These are phyloP conservation scores for Mortierella alpina DNA, from an alignment of 192 early-diverging fungal species.

Conservation along the genomic window DNA sequence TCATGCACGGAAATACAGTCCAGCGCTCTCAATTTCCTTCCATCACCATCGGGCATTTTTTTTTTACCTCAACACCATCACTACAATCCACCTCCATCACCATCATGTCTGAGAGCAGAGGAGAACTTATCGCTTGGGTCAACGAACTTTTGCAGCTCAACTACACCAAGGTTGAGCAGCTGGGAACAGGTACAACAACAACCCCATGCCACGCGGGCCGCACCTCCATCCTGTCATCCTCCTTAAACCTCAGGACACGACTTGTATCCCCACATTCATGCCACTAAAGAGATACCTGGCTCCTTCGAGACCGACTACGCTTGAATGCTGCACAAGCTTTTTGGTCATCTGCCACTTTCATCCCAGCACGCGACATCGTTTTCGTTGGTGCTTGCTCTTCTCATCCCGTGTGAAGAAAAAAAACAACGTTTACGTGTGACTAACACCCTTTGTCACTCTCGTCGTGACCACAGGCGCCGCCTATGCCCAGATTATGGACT, in stretches of 20 bases:
- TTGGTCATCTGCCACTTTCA: background rate
- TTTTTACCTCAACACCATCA: background rate
- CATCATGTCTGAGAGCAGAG: slow-evolving; percentile 88
- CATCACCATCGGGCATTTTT: background rate
- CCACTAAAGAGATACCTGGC: no score
- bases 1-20: background rate
- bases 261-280: background rate
- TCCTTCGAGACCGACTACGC: no score
- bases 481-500: slow-evolving; percentile 78
- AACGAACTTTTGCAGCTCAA: slow-evolving; percentile 92
- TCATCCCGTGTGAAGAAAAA: background rate
- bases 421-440: background rate
- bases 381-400: background rate
- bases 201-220: background rate
- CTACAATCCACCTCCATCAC: background rate
- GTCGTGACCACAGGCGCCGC: slow-evolving; percentile 63
- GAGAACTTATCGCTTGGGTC: slow-evolving; percentile 93
- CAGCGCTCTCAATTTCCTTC: background rate
- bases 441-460: background rate
- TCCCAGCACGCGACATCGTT: background rate
- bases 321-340: background rate
- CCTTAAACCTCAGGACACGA: background rate
- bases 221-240: background rate
- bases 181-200: slow-evolving; percentile 81
- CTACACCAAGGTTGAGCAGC: slow-evolving; percentile 95